These are phyloP conservation scores for Metarhizium album DNA, from an alignment of 2,329 filamentous ascomycete genomes.

Conservation along the genomic window DNA sequence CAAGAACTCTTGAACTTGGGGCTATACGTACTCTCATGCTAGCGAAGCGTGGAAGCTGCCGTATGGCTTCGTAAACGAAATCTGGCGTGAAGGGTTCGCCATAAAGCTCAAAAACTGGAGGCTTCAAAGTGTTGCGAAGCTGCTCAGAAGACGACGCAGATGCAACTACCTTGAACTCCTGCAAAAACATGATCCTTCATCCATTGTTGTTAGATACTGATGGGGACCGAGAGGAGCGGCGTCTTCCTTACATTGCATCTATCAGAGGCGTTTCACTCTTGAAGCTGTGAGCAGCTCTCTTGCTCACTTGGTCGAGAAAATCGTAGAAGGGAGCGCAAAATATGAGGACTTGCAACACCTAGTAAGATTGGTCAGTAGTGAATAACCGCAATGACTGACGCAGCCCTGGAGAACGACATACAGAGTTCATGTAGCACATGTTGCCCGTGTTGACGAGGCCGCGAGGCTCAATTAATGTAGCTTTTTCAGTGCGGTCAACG, in stretches of 20 bases:
- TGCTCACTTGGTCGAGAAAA: slow-evolving; percentile 79
- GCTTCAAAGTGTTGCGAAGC: slow-evolving; percentile 63
- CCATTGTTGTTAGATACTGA: background rate
- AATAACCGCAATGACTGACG: background rate
- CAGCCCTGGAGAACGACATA: slow-evolving; percentile 37
- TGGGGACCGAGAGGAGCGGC: background rate
- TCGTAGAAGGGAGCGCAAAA: slow-evolving; percentile 92
- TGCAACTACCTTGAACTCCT: slow-evolving; percentile 79
- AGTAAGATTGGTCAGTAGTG: slow-evolving; percentile 21
- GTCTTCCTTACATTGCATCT: slow-evolving; percentile 71
- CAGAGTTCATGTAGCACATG: slow-evolving; percentile 99
- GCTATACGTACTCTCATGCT: slow-evolving; percentile 67
- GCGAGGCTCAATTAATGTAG: slow-evolving; percentile 81
- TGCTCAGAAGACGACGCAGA: slow-evolving; percentile 65
- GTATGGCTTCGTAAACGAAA: slow-evolving; percentile 90
- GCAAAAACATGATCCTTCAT: slow-evolving; percentile 85
- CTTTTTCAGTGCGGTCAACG: slow-evolving; percentile 52
- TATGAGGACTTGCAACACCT: slow-evolving; percentile 92
- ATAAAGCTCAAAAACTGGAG: slow-evolving; percentile 76
- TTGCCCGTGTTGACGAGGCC: slow-evolving; percentile 95
- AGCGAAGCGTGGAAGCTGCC: slow-evolving; percentile 74
- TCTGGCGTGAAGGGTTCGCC: slow-evolving; percentile 88
- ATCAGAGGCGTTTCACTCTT: slow-evolving; percentile 90
- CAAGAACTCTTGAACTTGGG: background rate
- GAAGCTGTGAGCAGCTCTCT: slow-evolving; percentile 78